Base-by-base conservation (phyloP, 2,329 filamentous ascomycete genomes). In the Pestalotiopsis sp. region DNA sequence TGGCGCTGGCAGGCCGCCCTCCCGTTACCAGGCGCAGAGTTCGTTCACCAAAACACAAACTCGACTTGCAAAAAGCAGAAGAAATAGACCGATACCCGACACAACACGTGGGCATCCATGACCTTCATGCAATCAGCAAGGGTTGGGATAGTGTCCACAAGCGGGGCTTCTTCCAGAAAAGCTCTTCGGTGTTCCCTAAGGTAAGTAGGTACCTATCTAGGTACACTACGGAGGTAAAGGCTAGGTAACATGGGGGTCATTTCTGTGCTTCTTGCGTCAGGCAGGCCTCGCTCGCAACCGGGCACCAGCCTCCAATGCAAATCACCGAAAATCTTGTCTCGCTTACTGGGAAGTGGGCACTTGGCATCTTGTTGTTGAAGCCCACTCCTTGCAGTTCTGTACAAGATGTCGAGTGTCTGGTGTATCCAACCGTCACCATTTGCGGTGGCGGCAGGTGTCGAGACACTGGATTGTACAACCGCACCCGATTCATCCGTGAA, bases 51-150 rank as follows among this genome's bases (percentile, higher is more conserved):
- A 12, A 36, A 12, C 13, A 36, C 59, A 38, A 27, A 36, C 31
- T 38, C n/a, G 14, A 13, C 13, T n/a, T 20, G 14, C 3, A 12
- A 12, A 12, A n/a, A 36, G 14, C 14, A 12, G 36, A 27, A 61
- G 31, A 38, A 38, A 36, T 36, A 36, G 59, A 61, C 27, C 59
- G 59, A 61, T 61, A 61, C n/a, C 59, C 59, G 59, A 61, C 45
- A 52, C 59, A 61, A 61, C 59, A 61, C 59, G 59, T 61, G 59
- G 59, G 31, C 59, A 61, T 61, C 59, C 57, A 61, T 36, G 59
- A 36, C 25, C n/a, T 13, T 36, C 59, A 61, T 61, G 59, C 59
- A 61, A 20, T 25, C 31, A 36, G 38, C n/a, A 27, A 39, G 59
- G 59, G 27, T 27, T 61, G 31, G 27, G 27, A 27, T 31, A 38